Evolutionary conservation across 805 yeast species (phyloP), one percentile per base, ranked within the genome.

Genomic region (Henningerozyma blattae): DNA sequence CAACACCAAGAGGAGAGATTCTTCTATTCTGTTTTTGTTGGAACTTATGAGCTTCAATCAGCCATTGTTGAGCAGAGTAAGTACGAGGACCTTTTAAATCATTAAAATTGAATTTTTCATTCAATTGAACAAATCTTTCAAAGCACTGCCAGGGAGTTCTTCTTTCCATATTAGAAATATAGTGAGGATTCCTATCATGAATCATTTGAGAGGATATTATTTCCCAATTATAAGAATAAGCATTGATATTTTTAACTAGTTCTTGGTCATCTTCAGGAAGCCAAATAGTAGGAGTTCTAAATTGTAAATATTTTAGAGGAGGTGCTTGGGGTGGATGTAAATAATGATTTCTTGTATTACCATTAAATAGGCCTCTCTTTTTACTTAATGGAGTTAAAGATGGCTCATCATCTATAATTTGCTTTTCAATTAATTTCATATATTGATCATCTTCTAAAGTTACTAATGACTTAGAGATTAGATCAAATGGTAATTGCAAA

Each of bases 111-210:
- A 86, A 89, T 38, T 78, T 77, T 39, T 89, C 95, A 47, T 83
- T 85, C 43, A 91, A 66, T 59, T 89, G 97, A 40, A 87, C 78
- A 64, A 89, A 91, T 44, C 98, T 65, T 57, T 91, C 98, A 61
- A 91, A 91, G 54, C 97, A 89, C 54, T 89, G 97, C 98, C 98
- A 91, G 0, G 98, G 94, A 0, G 97, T 91, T 48, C 98, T 70
- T 48, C 96, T 72, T 56, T 91, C 97, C 37, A 86, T 84, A 48
- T 84, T 86, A 1, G 97, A 81, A 26, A 76, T 71, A 54, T 84
- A 86, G 12, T 78, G 72, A 42, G 74, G 67, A 0, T 84, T 71
- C 3, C 85, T 71, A 33, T 69, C 65, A 2, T 77, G 68, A 30
- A 80, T 69, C 53, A 91, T 62, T 50, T 81, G 83, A 5, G 87